Conservation (phyloP, 306 rosid species). For the Glycine soja region DNA sequence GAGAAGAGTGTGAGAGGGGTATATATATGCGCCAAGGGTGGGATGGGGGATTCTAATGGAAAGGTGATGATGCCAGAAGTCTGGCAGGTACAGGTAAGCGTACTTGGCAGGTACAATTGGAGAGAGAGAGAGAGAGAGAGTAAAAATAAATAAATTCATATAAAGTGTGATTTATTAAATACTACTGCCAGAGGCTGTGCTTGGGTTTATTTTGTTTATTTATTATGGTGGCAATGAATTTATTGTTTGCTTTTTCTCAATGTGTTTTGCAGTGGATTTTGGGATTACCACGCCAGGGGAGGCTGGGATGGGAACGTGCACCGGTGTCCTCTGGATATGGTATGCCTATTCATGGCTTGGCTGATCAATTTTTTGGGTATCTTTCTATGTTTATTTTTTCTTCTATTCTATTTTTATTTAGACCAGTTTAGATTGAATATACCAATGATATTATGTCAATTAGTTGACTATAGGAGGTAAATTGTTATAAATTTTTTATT, state of each 20-base stretch:
- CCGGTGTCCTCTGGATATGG: too few relatives aligned
- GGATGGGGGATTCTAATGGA: constrained; percentile 53
- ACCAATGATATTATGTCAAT: too few relatives aligned
- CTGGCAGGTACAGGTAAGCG: constrained; percentile 92
- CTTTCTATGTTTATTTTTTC: too few relatives aligned
- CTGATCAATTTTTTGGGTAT: too few relatives aligned
- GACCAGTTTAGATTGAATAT: too few relatives aligned
- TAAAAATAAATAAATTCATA: not conserved
- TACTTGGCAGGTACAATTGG: constrained; percentile 90
- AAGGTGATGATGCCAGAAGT: constrained; percentile 72
- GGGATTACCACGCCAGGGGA: not conserved
- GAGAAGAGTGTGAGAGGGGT: not conserved
- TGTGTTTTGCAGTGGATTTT: not conserved
- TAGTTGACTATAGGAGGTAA: too few relatives aligned
- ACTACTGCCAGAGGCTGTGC: too few relatives aligned
- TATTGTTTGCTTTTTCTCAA: constrained; percentile 32
- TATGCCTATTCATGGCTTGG: too few relatives aligned
- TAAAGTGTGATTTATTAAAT: not conserved
- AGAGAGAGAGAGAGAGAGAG: not conserved
- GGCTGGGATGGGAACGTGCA: not conserved
- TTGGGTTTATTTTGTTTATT: constrained; percentile 11
- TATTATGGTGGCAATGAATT: constrained; percentile 6
- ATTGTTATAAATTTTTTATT: too few relatives aligned
- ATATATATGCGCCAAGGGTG: constrained; percentile 36
- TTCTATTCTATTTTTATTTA: too few relatives aligned